Evolutionary conservation across 1,284 basidiomycete genomes (phyloP), one percentile per base, ranked within the genome.

Genomic region (Fomes fomentarius): DNA sequence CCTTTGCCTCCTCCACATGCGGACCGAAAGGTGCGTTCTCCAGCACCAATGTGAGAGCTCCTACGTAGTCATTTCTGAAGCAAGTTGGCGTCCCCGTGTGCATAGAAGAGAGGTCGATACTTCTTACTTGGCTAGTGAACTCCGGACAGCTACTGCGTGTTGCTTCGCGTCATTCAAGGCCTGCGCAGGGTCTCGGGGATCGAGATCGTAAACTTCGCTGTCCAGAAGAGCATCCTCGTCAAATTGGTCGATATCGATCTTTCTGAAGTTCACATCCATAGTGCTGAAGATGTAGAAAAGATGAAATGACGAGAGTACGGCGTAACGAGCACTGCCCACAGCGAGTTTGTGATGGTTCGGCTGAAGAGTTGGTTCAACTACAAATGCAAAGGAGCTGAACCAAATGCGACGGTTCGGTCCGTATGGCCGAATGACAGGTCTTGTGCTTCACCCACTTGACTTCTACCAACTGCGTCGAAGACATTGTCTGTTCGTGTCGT

Each of bases 171-270:
- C 91, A 38, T 78, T 79, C 42, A 93, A 71, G 25, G 91, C 87
- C 61, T 91, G 86, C 0, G 82, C 76, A 0, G 93, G 85, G 47
- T 87, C 84, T 54, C 94, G 82, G 12, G 92, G 89, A 69, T 98
- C 95, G 2, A 91, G 82, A 46, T 93, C 90, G 69, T 91, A 94
- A 31, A 98, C 82, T 66, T 98, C 94, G 28, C 82, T 83, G 56
- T 95, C 91, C 42, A 87, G 81, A 14, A 98, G 76, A 15, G 87
- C 83, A 66, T 98, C 96, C 71, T 98, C 96, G 68, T 98, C 96
- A 75, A 87, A 95, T 46, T 80, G 81, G 76, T 98, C 96, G 65
- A 98, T 92, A 74, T 98, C 91, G 76, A 98, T 95, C 75, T 95
- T 96, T 62, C 95, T 82, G 74, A 94, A 97, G 58, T 84, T 84